These are phyloP conservation scores for Celoporthe dispersa DNA, from an alignment of 2,329 filamentous ascomycete genomes.

Conservation along the genomic window DNA sequence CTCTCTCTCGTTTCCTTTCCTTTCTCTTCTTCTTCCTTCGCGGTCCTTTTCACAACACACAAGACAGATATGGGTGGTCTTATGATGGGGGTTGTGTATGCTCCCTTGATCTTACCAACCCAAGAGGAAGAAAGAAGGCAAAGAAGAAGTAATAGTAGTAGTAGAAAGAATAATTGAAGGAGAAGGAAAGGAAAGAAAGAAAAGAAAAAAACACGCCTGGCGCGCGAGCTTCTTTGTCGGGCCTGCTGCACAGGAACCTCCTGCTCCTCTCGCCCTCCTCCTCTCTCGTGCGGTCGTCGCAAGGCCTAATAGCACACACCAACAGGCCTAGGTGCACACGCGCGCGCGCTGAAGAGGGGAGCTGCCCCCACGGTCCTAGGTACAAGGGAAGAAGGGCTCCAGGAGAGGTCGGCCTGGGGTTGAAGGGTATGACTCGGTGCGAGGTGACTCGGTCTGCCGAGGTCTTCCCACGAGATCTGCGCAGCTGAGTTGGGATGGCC, in stretches of 20 bases:
- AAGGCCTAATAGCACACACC: constrained; percentile 23
- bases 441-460: neutral
- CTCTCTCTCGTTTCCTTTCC: neutral
- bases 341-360: constrained; percentile 10
- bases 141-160: too few species aligned
- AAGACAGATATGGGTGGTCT: neutral
- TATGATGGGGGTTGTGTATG: neutral
- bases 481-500: constrained; percentile 1
- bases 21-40: neutral
- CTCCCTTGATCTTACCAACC: neutral
- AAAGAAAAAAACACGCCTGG: neutral
- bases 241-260: constrained; percentile 3
- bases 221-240: constrained; percentile 22
- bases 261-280: constrained; percentile 18
- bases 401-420: neutral
- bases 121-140: neutral
- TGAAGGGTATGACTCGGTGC: constrained; percentile 13
- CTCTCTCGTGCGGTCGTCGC: constrained; percentile 25
- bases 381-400: neutral
- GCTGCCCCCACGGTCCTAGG: neutral
- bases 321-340: constrained; percentile 14
- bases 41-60: neutral
- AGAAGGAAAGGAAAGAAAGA: neutral
- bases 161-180: too few species aligned
- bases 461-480: neutral